These are phyloP conservation scores for Laetiporus sulphureus DNA, from an alignment of 1,284 basidiomycete species.

Conservation along the genomic window DNA sequence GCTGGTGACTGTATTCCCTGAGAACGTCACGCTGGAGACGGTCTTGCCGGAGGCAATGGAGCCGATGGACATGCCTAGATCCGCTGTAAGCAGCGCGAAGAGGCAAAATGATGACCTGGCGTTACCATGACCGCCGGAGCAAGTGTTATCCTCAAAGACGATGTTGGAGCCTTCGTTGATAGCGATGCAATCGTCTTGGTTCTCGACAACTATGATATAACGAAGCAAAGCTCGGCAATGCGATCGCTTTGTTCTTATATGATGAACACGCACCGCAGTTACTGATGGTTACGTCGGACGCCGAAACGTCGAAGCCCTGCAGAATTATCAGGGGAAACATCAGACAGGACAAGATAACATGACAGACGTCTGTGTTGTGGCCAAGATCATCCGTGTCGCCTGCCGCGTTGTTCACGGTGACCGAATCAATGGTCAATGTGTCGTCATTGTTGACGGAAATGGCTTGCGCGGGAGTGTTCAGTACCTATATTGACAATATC, in stretches of 20 bases:
- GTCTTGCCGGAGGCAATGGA: constrained; percentile 41
- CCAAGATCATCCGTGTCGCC: constrained; percentile 4
- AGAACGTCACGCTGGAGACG: constrained; percentile 41
- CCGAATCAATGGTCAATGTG: constrained; percentile 1
- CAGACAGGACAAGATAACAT: background rate
- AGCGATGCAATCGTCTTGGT: constrained; percentile 58
- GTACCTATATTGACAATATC: background rate
- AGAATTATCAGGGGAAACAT: background rate
- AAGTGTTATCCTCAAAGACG: constrained; percentile 45
- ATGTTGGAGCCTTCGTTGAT: constrained; percentile 54
- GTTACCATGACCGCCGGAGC: constrained; percentile 49
- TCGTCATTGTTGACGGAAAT: constrained; percentile 1
- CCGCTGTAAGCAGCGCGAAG: background rate
- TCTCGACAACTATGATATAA: constrained; percentile 10
- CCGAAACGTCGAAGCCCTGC: constrained; percentile 6
- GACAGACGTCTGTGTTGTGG: constrained; percentile 6
- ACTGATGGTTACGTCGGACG: constrained; percentile 5
- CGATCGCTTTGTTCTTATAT: too few species aligned
- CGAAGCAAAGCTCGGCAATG: background rate
- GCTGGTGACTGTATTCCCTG: constrained; percentile 34
- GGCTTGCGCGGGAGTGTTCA: constrained; percentile 6
- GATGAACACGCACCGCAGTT: constrained; percentile 1
- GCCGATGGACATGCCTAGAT: constrained; percentile 25
- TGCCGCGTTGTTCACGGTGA: constrained; percentile 4
- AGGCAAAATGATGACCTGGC: too few species aligned